Evolutionary conservation across 306 rosid genomes (phyloP).

Genomic region (Neltuma alba): DNA sequence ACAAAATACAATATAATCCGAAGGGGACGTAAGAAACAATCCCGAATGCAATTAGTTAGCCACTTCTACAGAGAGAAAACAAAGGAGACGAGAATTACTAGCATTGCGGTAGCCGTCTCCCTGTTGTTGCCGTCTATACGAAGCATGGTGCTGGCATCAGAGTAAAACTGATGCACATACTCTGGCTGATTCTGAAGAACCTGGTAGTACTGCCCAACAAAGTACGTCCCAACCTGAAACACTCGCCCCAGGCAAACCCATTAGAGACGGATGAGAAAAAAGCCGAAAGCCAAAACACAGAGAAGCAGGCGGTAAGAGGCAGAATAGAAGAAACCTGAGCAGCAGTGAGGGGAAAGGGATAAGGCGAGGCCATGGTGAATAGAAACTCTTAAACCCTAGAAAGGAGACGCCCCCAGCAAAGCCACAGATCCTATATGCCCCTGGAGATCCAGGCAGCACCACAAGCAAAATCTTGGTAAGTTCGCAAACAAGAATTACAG

Average conservation of each 20-base stretch:
- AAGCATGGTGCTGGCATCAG: conserved; percentile 89
- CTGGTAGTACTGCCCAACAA: conserved; percentile 94
- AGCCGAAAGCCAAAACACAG: not conserved
- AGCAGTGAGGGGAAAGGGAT: conserved; percentile 78
- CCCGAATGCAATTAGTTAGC: not conserved
- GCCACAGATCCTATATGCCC: conserved; percentile 50
- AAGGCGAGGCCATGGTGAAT: conserved; percentile 76
- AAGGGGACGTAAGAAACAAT: not conserved
- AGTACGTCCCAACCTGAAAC: conserved; percentile 89
- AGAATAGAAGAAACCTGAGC: conserved; percentile 67
- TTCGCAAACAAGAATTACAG: not conserved
- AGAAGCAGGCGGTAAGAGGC: not conserved
- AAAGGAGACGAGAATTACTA: conserved; percentile 43
- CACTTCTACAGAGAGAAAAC: not conserved
- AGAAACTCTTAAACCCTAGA: conserved; percentile 67
- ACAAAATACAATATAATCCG: not conserved
- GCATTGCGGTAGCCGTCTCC: conserved; percentile 86
- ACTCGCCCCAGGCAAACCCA: not conserved
- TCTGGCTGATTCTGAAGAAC: conserved; percentile 92
- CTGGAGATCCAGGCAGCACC: conserved; percentile 40
- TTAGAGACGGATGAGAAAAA: conserved; percentile 8
- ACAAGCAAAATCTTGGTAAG: conserved; percentile 16
- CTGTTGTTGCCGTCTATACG: conserved; percentile 74
- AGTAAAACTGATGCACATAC: conserved; percentile 88
- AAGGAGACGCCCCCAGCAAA: not conserved